Conservation (phyloP, 495 filamentous ascomycete genomes). For the Copromyces sp. region DNA sequence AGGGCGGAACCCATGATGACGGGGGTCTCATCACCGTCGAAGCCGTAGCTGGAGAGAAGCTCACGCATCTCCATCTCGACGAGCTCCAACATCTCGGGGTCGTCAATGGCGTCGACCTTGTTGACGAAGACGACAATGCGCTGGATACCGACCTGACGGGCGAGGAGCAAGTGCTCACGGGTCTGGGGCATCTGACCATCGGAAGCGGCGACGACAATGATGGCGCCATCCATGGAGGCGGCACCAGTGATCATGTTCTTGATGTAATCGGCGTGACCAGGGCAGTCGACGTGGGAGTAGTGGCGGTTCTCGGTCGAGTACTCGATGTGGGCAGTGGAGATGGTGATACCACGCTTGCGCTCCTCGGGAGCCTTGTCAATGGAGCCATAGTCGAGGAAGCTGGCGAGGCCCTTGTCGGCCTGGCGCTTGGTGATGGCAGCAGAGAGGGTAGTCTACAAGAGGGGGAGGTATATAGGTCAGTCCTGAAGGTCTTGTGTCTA, state of each 20-base stretch:
- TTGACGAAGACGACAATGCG: constrained; percentile 98
- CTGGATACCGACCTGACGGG: constrained; percentile 95
- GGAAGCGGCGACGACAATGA: constrained; percentile 96
- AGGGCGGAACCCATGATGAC: constrained; percentile 94
- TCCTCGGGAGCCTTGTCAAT: constrained; percentile 99
- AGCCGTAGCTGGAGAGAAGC: constrained; percentile 81
- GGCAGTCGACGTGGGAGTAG: constrained; percentile 99
- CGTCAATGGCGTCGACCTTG: constrained; percentile 94
- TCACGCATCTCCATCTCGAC: constrained; percentile 99
- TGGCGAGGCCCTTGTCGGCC: constrained; percentile 83
- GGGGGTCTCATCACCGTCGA: constrained; percentile 95
- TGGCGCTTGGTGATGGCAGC: constrained; percentile 98
- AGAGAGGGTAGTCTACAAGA: constrained; percentile 81
- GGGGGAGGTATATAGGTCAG: constrained; percentile 15
- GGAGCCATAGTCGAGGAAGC: constrained; percentile 88
- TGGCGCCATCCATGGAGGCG: constrained; percentile 93
- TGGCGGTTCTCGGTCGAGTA: constrained; percentile 85
- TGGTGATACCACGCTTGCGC: constrained; percentile 99
- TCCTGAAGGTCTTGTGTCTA: constrained; percentile 7
- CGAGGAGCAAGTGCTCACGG: constrained; percentile 93
- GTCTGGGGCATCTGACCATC: constrained; percentile 99
- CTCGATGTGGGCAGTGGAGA: constrained; percentile 96
- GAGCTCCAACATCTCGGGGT: constrained; percentile 98
- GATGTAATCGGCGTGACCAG: constrained; percentile 99
- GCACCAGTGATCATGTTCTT: constrained; percentile 99